Base-by-base conservation (phyloP, 75 land plant genomes). In the Selaginella moellendorffii region DNA sequence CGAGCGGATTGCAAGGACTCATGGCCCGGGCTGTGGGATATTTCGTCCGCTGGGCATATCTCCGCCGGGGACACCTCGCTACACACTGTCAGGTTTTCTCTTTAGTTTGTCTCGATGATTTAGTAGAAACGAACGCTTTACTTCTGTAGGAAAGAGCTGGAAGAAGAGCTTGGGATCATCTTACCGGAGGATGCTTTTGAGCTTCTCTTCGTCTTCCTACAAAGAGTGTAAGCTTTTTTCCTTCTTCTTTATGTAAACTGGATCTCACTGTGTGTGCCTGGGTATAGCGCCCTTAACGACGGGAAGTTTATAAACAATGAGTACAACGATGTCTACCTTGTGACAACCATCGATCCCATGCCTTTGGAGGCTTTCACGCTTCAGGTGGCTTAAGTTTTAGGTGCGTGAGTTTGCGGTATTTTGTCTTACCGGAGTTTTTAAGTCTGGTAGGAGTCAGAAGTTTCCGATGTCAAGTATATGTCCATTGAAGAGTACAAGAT, bases 121-220 rank as follows among this genome's bases (percentile, higher is more conserved):
- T n/a, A n/a, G n/a, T n/a, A n/a, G n/a, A n/a, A n/a, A n/a, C n/a
- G n/a, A n/a, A n/a, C n/a, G n/a, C n/a, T n/a, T n/a, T n/a, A n/a
- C n/a, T n/a, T n/a, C n/a, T n/a, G n/a, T n/a, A 90, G 96, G 91
- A 81, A 87, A 69, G 97, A 91, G 73, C 78, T 91, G 54, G 70
- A 88, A 29, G 97, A 91, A 81, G 97, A 91, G 77, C 81, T 88
- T 1, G 97, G 97, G 28, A 64, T 91, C 21, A 71, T 27, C 18
- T 80, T 91, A 59, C 96, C 95, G 62, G 65, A 70, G 53, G 86
- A 88, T 72, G 95, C 97, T 2, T 91, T 91, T 80, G 97, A 91
- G 68, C 62, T 85, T 19, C 66, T 91, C 10, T 91, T 88, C 72
- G 78, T 79, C 61, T 88, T 65, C 64, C 75, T 81, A 46, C 82